Evolutionary conservation across 306 rosid species (phyloP).

Genomic region (Erythrophleum fordii): DNA sequence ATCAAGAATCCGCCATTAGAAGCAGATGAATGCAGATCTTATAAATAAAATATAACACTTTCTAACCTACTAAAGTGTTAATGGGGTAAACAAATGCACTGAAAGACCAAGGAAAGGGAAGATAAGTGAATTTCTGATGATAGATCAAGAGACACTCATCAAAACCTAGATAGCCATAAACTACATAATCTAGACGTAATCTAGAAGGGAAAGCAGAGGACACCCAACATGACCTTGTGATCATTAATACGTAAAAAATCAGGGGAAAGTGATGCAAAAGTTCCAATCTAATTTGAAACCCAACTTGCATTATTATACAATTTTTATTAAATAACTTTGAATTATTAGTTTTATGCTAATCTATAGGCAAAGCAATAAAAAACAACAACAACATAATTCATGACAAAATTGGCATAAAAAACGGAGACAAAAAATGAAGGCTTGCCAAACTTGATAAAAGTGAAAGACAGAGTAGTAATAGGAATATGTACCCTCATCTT

Average conservation of each 20-base stretch:
- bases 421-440: background rate
- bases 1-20: too few relatives aligned
- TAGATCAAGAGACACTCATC: background rate
- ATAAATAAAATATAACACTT: too few relatives aligned
- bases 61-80: too few relatives aligned
- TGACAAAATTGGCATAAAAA: background rate
- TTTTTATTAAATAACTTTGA: too few relatives aligned
- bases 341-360: background rate
- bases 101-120: background rate
- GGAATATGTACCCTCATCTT: slow-evolving; percentile 65
- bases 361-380: too few relatives aligned
- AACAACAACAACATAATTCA: background rate
- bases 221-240: too few relatives aligned
- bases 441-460: too few relatives aligned
- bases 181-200: background rate
- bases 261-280: background rate
- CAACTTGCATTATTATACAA: background rate
- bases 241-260: background rate
- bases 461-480: background rate
- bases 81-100: background rate
- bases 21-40: background rate
- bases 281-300: background rate
- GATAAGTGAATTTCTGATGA: background rate
- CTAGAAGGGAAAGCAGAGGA: background rate
- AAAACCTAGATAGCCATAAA: background rate